A percentile compares a stretch with the other conserved stretches of the same genome.
These are phyloP conservation scores for Jacaranda mimosifolia DNA, from an alignment of 257 asterid genomes.

Conservation along the genomic window DNA sequence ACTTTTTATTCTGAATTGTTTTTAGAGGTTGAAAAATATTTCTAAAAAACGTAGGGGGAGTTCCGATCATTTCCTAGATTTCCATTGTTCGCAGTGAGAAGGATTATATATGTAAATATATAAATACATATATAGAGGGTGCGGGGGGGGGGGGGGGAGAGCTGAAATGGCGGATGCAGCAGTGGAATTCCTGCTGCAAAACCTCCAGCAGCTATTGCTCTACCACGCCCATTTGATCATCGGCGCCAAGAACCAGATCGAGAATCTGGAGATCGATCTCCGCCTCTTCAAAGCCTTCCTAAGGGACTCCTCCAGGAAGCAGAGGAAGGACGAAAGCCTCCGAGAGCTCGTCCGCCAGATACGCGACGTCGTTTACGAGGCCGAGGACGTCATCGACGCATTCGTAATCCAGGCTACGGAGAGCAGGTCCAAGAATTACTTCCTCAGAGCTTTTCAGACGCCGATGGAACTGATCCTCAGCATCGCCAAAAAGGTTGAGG, in stretches of 20 bases:
- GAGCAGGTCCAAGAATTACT: conserved; percentile 21
- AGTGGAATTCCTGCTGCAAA: conserved; percentile 44
- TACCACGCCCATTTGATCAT: conserved; percentile 33
- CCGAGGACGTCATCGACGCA: conserved; percentile 45
- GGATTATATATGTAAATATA: too few species aligned
- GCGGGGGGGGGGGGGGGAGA: not conserved
- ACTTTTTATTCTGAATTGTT: too few species aligned
- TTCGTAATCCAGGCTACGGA: conserved; percentile 37
- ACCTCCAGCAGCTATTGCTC: conserved; percentile 40
- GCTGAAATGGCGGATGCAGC: conserved; percentile 45
- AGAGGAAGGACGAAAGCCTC: conserved; percentile 31
- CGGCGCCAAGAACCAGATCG: conserved; percentile 31
- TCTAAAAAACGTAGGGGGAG: too few species aligned
- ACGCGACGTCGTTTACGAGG: conserved; percentile 43
- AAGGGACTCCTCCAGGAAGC: conserved; percentile 34
- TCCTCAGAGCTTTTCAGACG: not conserved
- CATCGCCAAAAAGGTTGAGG: conserved; percentile 29
- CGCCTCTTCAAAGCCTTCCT: conserved; percentile 45
- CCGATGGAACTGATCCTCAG: not conserved
- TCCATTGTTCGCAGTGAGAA: conserved; percentile 29
- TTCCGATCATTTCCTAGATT: too few species aligned
- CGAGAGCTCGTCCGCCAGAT: conserved; percentile 41
- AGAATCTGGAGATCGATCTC: conserved; percentile 39
- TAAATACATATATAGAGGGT: too few species aligned
- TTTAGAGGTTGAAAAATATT: too few species aligned